Percentiles rank a stretch among this genome's conserved stretches.
Conservation (phyloP, 495 filamentous ascomycete species). For the Neurospora sublineolata region DNA sequence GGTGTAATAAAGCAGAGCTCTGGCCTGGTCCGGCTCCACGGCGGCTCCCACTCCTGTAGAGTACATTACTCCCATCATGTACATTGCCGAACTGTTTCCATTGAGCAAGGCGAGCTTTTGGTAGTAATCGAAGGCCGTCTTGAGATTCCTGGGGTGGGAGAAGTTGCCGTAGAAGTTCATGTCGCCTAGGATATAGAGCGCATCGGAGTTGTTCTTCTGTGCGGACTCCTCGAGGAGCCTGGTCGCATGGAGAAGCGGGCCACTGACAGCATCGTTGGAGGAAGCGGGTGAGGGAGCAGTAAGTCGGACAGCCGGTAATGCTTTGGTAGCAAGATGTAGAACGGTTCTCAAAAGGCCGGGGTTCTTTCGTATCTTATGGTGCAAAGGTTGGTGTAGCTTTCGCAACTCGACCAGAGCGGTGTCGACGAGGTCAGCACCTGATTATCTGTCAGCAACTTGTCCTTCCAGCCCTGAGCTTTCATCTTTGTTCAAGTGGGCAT, state of each 20-base stretch:
- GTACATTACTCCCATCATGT: slow-evolving; percentile 95
- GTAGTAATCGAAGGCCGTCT: slow-evolving; percentile 72
- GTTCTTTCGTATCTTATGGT: slow-evolving; percentile 26
- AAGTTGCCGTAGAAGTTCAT: slow-evolving; percentile 97
- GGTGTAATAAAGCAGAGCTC: slow-evolving; percentile 85
- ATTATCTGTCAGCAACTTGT: slow-evolving; percentile 4
- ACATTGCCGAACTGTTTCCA: slow-evolving; percentile 84
- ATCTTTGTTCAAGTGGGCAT: not conserved
- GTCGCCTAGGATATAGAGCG: slow-evolving; percentile 80
- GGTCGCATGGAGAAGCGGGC: slow-evolving; percentile 48
- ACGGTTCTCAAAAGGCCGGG: slow-evolving; percentile 27
- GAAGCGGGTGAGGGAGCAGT: slow-evolving; percentile 27
- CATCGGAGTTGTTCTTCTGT: slow-evolving; percentile 66
- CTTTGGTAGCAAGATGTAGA: slow-evolving; percentile 26
- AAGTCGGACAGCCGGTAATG: slow-evolving; percentile 31
- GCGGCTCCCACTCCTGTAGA: slow-evolving; percentile 78
- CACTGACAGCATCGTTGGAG: slow-evolving; percentile 17
- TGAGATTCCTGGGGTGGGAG: slow-evolving; percentile 74
- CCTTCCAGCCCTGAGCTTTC: not conserved
- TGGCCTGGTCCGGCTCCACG: slow-evolving; percentile 81
- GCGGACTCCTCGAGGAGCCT: slow-evolving; percentile 66
- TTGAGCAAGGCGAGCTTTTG: slow-evolving; percentile 60
- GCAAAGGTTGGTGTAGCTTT: slow-evolving; percentile 27
- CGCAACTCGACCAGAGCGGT: slow-evolving; percentile 31
- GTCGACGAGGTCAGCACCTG: slow-evolving; percentile 35